Evolutionary conservation across 2,329 filamentous ascomycete genomes (phyloP), one percentile per base, ranked within the genome.

Genomic region (Calonectria pauciramosa): DNA sequence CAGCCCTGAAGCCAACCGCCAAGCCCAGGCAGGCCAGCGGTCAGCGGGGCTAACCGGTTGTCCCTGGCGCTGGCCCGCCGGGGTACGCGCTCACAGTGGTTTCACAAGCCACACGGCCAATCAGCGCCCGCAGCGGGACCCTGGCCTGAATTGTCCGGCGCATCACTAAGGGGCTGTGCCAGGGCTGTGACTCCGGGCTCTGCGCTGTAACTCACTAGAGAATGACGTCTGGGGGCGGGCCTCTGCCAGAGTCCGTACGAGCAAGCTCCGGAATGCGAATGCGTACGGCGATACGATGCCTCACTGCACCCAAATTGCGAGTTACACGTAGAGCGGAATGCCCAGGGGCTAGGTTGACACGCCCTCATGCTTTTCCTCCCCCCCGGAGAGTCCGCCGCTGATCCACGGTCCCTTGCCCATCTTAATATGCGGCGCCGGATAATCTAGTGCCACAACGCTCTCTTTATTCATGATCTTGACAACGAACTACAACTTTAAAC

Each of bases 401-500:
- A 63, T 73, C 67, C 54, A 44, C 38, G 13, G 66, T 41, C 71
- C 67, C 52, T 67, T 70, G 63, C 44, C 28, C 49, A 60, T 72
- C 28, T 54, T 36, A 60, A 59, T 67, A 69, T 64, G 56, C 56
- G 34, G 23, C 56, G 32, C 38, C 56, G 56, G 56, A 26, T 63
- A 41, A 63, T 63, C 32, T 30, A 56, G 64, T 63, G 54, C 69
- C 51, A 75, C 47, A 41, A 65, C 60, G 67, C 71, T 74, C 73
- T 75, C 7, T 28, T 38, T 34, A 64, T 73, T 70, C 67, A 70
- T 70, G 67, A 70, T 60, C 32, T 52, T 70, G 67, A 70, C 71
- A 73, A 23, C 56, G 23, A 41, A 70, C 59, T 41, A n/a, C 41
- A 79, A 77, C 36, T 76, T 76, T 74, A 80, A 80, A 77, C 74